phyloP scores from a whole-genome alignment of 345 rosid genomes.

The Aurinia saxatilis region DNA sequence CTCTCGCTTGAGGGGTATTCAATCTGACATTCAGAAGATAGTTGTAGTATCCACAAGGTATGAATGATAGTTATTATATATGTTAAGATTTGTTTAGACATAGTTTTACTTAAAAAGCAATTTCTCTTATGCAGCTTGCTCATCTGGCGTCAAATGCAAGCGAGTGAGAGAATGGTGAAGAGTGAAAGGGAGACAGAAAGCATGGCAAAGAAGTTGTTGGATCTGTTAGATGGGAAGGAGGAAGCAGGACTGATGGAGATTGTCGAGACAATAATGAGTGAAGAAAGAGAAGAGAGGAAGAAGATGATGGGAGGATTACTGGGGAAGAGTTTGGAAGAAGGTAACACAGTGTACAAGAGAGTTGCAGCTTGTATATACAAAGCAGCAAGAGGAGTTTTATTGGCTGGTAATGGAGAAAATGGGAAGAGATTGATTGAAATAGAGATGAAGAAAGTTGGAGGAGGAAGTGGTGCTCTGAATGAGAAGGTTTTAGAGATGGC shows the following conservation, averaged over 20 bases:
- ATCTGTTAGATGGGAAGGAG: slow-evolving; percentile 42
- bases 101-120: neutral
- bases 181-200: slow-evolving; percentile 51
- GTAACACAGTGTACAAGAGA: slow-evolving; percentile 68
- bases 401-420: slow-evolving; percentile 47
- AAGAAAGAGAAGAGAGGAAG: slow-evolving; percentile 38
- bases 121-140: slow-evolving; percentile 50
- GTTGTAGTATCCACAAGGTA: slow-evolving; percentile 68
- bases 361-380: slow-evolving; percentile 58
- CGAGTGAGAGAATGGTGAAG: slow-evolving; percentile 45
- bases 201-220: slow-evolving; percentile 38
- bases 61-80: neutral
- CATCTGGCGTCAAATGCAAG: slow-evolving; percentile 63
- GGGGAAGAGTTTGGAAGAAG: slow-evolving; percentile 69
- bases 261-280: slow-evolving; percentile 39
- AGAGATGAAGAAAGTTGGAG: slow-evolving; percentile 45
- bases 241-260: slow-evolving; percentile 56
- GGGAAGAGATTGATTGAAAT: slow-evolving; percentile 51
- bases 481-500: slow-evolving; percentile 57
- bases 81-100: neutral
- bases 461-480: slow-evolving; percentile 36
- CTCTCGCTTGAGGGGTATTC: slow-evolving; percentile 59
- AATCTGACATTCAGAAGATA: slow-evolving; percentile 77
- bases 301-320: slow-evolving; percentile 55
- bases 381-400: slow-evolving; percentile 58